Evolutionary conservation across 1,139 yeast species (phyloP), one percentile per base, ranked within the genome.

Genomic region (Pichia sp.): DNA sequence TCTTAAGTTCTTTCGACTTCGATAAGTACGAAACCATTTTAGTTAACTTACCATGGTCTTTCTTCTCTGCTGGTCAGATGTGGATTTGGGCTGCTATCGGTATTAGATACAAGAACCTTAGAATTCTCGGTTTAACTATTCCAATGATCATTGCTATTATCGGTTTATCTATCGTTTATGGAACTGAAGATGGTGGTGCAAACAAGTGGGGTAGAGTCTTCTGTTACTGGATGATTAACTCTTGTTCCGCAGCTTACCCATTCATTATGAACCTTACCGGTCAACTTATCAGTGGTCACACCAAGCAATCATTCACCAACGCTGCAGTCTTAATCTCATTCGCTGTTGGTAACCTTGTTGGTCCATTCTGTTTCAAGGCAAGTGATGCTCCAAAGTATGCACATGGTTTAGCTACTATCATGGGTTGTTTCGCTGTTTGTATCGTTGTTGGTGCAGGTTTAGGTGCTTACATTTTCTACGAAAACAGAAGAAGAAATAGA

Each of bases 311-410:
- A 38, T 76, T 80, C 12, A 74, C 79, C 31, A 79, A 76, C 60
- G 84, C 83, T 2, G 61, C 79, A 32, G 71, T 76, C 27, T 72
- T 83, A 65, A 68, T 82, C 42, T 82, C 79, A 0, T 83, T 79
- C 59, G 79, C 85, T 51, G 75, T 78, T 33, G 87, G 90, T 22
- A 83, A 83, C 53, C 67, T 83, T 45, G 71, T 79, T 40, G 90
- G 89, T 0, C 88, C 90, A 2, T 87, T 81, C 59, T 72, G 82
- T 46, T 83, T 82, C 59, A 69, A 77, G 52, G 67, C 67, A 0
- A 56, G 56, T 14, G 78, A 79, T 54, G 78, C 79, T 0, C 88
- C 88, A 15, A 57, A 60, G 37, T 78, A 77, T 54, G 60, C 63
- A n/a, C 71, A 76, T 3, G 81, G 78, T 2, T 70, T 71, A 52